These are phyloP conservation scores for Rhynchosporium agropyri DNA, from an alignment of 2,329 filamentous ascomycete genomes.

Conservation along the genomic window DNA sequence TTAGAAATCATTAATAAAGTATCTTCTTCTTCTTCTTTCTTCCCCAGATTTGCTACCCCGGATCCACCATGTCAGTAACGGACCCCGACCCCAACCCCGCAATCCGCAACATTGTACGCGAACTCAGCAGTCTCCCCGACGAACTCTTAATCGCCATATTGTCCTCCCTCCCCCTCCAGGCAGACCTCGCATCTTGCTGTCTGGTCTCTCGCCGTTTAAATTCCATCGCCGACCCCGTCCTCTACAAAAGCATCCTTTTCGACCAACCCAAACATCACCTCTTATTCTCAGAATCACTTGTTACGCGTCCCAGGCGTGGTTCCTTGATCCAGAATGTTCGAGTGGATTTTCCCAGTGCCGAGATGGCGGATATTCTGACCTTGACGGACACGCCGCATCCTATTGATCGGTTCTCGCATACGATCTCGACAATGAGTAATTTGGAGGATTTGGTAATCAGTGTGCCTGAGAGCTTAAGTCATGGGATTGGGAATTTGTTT, in stretches of 20 bases:
- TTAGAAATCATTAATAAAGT: no score
- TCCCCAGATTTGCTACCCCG: conserved; percentile 13
- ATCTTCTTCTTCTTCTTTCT: not conserved
- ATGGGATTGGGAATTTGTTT: conserved; percentile 53
- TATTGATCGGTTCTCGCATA: conserved; percentile 50
- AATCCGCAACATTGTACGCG: not conserved
- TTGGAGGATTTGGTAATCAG: conserved; percentile 51
- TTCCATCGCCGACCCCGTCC: conserved; percentile 49
- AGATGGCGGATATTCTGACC: conserved; percentile 48
- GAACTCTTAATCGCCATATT: conserved; percentile 48
- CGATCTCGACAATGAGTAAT: conserved; percentile 54
- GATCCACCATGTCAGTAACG: conserved; percentile 14
- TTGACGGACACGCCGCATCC: conserved; percentile 42
- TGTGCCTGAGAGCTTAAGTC: conserved; percentile 49
- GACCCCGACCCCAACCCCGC: not conserved
- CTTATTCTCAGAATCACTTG: conserved; percentile 52
- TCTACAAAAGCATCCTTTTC: conserved; percentile 53
- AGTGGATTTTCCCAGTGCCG: conserved; percentile 49
- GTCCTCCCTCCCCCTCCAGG: conserved; percentile 44
- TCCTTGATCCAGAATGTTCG: conserved; percentile 51
- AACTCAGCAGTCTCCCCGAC: conserved; percentile 43
- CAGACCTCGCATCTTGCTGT: conserved; percentile 49
- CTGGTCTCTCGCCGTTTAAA: conserved; percentile 49
- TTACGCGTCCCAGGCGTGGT: conserved; percentile 50
- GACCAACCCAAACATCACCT: conserved; percentile 52